Base-by-base conservation (phyloP, 116 monocot genomes). In the Dioscorea cayenensis region DNA sequence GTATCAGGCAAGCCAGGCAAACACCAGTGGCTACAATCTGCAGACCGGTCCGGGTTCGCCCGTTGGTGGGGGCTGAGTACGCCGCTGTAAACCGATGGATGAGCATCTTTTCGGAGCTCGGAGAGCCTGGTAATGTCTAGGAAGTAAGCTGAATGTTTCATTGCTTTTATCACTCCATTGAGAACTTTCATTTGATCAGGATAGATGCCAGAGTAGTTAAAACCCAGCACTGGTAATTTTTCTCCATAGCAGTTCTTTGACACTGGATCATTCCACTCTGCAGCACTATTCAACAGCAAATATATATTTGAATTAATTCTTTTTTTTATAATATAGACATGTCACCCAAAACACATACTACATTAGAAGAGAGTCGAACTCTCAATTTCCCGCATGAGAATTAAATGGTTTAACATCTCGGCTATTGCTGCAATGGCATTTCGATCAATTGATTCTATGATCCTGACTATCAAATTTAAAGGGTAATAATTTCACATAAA, bases 1-100 rank as follows among this genome's bases (percentile, higher is more conserved):
- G 91, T 91, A 48, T 95, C 94, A 3, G 94, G 89, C 6, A 95
- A 78, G 19, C 91, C 94, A 0, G 94, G 91, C 14, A 91, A 78
- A 73, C 94, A 95, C 94, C 94, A 91, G 23, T 95, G 94, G 77
- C 91, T 95, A 71, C 94, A 95, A 71, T 95, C 89, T 5, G 90
- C 82, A 2, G 88, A 95, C 28, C 65, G 78, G 19, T 77, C 86
- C 1, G 90, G 94, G 75, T 88, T 83, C n/a, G 90, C 78, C 13
- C 80, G 69, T 29, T 94, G 90, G 58, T 77, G 69, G 9, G 94
- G 94, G 68, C 32, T 84, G 36, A 91, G 76, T 13, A 84, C 88
- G 25, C 91, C 94, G 65, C 84, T 81, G 72, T 91, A 91, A 48
- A 91, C 72, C 71, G 94, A 95, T 11, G 94, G 94, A 65, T 95